Base-by-base conservation (phyloP, 83 land plant species). In the Diphasiastrum complanatum region DNA sequence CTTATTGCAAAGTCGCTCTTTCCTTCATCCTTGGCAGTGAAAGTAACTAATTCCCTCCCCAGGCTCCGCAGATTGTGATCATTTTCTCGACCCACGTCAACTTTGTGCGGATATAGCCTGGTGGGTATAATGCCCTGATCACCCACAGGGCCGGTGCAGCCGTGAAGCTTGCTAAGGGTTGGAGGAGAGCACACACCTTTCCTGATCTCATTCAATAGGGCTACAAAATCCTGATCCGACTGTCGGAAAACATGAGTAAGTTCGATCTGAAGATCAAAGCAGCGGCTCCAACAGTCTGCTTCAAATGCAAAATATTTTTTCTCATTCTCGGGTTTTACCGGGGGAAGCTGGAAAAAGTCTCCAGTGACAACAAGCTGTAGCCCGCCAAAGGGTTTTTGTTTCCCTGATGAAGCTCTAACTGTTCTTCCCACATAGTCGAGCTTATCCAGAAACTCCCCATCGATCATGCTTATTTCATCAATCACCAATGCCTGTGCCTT, bases 311-410 rank as follows among this genome's bases (percentile, higher is more conserved):
- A 86, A 49, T 67, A 64, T 55, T 81, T 83, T 5, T 45, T 26
- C 0, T 53, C 67, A 23, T 76, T 72, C 27, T 60, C 66, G 2
- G 75, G 71, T 4, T 64, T 59, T 4, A 87, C 67, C 2, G 92
- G 92, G 16, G 83, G 85, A 24, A 87, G 74, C 73, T 87, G 92
- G 61, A 78, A 83, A 47, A 87, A 87, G 50, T 87, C 92, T 11
- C 92, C 92, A 19, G 79, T 72, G 33, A 79, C 88, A 55, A 87
- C 54, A 23, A 87, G 72, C 67, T 87, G 88, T 18, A 87, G 59
- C 16, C 88, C 92, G 36, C 92, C 92, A 75, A 81, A 87, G n/a
- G 47, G 47, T 43, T 51, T 53, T 19, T 66, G 24, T 47, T 51
- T 58, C 26, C 33, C 57, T n/a, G n/a, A n/a, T 16, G 35, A 26